A percentile compares a stretch with the other conserved stretches of the same genome.
Evolutionary conservation across 1,139 yeast species (phyloP).

Genomic region (Yamadazyma sp.): DNA sequence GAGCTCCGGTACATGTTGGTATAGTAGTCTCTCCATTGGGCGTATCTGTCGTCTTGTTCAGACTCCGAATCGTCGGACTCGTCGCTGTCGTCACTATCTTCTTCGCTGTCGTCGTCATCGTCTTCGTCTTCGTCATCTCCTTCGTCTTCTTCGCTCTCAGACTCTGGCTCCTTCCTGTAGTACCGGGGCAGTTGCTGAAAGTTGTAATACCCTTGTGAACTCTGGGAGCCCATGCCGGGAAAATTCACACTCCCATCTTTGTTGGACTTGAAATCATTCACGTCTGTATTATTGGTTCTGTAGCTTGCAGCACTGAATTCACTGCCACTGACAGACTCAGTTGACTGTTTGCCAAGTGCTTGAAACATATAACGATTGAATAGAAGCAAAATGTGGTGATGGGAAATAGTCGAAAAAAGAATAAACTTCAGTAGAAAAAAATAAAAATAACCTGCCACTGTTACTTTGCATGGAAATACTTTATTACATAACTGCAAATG

Average conservation of each 20-base stretch:
- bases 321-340: slow-evolving; percentile 26
- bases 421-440: neutral
- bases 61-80: slow-evolving; percentile 5
- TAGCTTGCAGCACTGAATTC: slow-evolving; percentile 36
- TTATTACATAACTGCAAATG: slow-evolving; percentile 1
- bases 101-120: slow-evolving; percentile 12
- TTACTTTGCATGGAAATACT: too few species aligned
- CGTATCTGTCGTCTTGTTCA: slow-evolving; percentile 9
- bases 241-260: slow-evolving; percentile 13
- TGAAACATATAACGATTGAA: slow-evolving; percentile 6
- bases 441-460: too few species aligned
- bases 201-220: slow-evolving; percentile 4
- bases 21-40: slow-evolving; percentile 18
- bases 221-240: slow-evolving; percentile 8
- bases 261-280: slow-evolving; percentile 8
- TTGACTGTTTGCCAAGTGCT: slow-evolving; percentile 3
- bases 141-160: slow-evolving; percentile 17
- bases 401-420: too few species aligned
- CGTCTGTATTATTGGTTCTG: slow-evolving; percentile 34
- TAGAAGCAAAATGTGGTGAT: too few species aligned
- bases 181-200: slow-evolving; percentile 9
- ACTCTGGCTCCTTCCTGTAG: slow-evolving; percentile 4
- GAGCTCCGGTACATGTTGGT: slow-evolving; percentile 16
- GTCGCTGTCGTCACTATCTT: slow-evolving; percentile 11
- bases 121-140: slow-evolving; percentile 21